Percentiles rank a stretch among this genome's conserved stretches.
Conservation (phyloP, 495 filamentous ascomycete genomes). For the Pyrenula massariospora region DNA sequence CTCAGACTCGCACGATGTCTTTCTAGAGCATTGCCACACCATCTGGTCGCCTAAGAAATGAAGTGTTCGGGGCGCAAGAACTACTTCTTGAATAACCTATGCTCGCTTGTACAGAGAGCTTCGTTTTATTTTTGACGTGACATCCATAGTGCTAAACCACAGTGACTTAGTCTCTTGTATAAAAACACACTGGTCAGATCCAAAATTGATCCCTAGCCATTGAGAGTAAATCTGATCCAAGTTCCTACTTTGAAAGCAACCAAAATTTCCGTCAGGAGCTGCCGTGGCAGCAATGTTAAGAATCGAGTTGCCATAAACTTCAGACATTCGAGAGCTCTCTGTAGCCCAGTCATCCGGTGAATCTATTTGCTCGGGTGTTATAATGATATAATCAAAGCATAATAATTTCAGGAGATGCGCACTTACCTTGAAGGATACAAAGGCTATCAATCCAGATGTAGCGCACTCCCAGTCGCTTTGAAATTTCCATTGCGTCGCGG, state of each 20-base stretch:
- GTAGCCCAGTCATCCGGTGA: slow-evolving; percentile 5
- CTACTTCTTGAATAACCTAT: neutral
- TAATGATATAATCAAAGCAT: neutral
- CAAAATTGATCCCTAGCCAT: neutral
- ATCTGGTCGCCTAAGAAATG: neutral
- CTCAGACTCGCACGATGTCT: neutral
- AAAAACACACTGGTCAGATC: neutral
- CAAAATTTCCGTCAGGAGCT: neutral
- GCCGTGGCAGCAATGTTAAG: slow-evolving; percentile 8
- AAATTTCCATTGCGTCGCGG: neutral
- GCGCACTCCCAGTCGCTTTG: slow-evolving; percentile 1
- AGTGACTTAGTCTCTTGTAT: neutral
- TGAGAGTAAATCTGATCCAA: neutral
- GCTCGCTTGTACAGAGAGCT: neutral
- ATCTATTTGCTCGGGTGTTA: neutral
- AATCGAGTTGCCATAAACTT: slow-evolving; percentile 4
- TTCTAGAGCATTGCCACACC: neutral
- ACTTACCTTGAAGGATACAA: slow-evolving; percentile 14
- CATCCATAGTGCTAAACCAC: neutral
- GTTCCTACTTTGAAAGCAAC: slow-evolving; percentile 1
- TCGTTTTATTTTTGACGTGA: neutral
- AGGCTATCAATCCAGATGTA: slow-evolving; percentile 25
- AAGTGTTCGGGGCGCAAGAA: neutral
- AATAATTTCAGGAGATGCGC: neutral
- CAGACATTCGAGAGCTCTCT: slow-evolving; percentile 6